Evolutionary conservation across 257 asterid genomes (phyloP).

Genomic region (Pogostemon cablin): DNA sequence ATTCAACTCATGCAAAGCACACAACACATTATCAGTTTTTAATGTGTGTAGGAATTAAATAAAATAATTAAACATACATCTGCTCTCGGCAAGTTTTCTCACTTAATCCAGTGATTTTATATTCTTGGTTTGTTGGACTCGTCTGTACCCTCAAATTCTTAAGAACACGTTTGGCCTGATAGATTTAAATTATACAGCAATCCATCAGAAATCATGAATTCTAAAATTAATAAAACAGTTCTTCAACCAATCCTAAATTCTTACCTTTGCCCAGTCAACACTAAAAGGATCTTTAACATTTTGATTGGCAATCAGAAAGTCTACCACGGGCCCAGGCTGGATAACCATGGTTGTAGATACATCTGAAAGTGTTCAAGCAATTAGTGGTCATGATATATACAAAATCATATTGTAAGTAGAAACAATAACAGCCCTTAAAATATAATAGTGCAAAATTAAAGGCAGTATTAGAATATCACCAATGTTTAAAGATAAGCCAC

Average conservation of each 20-base stretch:
- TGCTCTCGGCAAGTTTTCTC: conserved; percentile 69
- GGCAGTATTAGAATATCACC: conserved; percentile 41
- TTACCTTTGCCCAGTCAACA: conserved; percentile 81
- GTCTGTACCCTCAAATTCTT: conserved; percentile 81
- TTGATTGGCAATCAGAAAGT: conserved; percentile 71
- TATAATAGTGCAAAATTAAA: not conserved
- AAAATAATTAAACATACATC: conserved; percentile 42
- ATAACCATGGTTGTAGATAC: conserved; percentile 84
- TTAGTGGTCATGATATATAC: not conserved
- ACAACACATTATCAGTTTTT: not conserved
- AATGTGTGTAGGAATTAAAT: not conserved
- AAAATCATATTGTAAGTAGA: not conserved
- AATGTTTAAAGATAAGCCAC: conserved; percentile 82
- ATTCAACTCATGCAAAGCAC: not conserved
- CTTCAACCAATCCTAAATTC: conserved; percentile 3
- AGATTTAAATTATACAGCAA: conserved; percentile 21
- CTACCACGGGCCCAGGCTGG: conserved; percentile 80
- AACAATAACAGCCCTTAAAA: not conserved
- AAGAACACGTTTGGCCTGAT: conserved; percentile 71
- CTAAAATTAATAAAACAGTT: not conserved
- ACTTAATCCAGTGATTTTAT: conserved; percentile 81
- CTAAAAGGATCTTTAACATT: conserved; percentile 68
- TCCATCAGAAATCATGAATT: conserved; percentile 7
- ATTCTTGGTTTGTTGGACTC: conserved; percentile 74
- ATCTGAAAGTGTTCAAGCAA: conserved; percentile 45